phyloP scores from a whole-genome alignment of 1,284 basidiomycete species.

The Ceratobasidium sp. region DNA sequence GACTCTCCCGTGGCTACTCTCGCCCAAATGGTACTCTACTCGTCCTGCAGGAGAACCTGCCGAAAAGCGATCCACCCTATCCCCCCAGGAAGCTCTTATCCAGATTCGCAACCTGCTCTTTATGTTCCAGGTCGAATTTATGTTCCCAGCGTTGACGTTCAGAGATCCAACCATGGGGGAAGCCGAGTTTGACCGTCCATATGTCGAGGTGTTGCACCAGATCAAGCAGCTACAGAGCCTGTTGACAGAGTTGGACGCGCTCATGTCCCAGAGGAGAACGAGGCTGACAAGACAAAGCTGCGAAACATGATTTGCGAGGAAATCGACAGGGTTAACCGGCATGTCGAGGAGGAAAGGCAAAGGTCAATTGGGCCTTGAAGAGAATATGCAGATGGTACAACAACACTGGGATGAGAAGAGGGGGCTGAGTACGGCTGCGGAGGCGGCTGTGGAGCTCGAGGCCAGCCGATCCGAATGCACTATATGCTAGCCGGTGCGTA shows the following conservation, averaged over 20 bases:
- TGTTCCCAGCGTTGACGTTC: background rate
- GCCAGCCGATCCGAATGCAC: too few species aligned
- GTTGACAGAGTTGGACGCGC: background rate
- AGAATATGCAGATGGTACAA: background rate
- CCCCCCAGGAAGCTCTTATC: background rate
- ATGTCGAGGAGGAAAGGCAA: too few species aligned
- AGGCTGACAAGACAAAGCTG: background rate
- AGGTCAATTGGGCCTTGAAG: background rate
- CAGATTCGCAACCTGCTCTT: background rate
- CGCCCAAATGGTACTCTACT: background rate
- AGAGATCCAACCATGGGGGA: background rate
- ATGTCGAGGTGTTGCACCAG: background rate
- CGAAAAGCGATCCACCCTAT: background rate
- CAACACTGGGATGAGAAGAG: too few species aligned
- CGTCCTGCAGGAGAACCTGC: background rate
- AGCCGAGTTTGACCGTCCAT: background rate
- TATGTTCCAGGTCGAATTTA: background rate
- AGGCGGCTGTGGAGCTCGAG: too few species aligned
- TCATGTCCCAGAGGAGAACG: background rate
- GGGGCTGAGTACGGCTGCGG: too few species aligned
- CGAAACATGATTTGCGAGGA: background rate
- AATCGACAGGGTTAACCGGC: background rate
- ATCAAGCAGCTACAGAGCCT: background rate
- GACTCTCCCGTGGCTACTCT: conserved; percentile 8
- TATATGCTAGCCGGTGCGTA: too few species aligned